Base-by-base conservation (phyloP, 495 filamentous ascomycete species). In the Penicillium atrosanguineum region DNA sequence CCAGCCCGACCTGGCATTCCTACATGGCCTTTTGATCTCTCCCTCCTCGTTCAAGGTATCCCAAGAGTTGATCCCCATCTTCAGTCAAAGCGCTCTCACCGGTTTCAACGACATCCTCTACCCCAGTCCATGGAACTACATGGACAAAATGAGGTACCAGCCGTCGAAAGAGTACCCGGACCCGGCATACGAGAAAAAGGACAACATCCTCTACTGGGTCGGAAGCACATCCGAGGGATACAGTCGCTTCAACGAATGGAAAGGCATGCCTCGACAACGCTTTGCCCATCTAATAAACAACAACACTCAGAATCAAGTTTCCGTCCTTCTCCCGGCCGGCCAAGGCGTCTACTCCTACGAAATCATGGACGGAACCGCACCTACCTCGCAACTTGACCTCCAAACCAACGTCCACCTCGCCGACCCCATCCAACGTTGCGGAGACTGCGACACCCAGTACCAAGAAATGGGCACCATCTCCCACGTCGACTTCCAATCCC, bases 1-100 rank as follows among this genome's bases (percentile, higher is more conserved):
- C 55, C 89, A 95, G 59, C 85, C 89, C 1, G 89, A 95, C 57
- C 75, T 95, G 39, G 80, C 84, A 16, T 75, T 83, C 36, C 75
- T 91, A 3, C 89, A 93, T 58, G 86, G 87, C 36, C 79, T 91
- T 49, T 75, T 88, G 64, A 76, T 87, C 26, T 84, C 78, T 0
- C 81, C 87, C 0, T 76, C 88, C 1, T 77, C 83, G 7, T 78
- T 84, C 50, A 81, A 82, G 40, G 77, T 83, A 1, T 71, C 84
- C 0, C 80, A 84, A 43, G 78, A 85, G 6, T 71, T 92, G 11
- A 56, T 87, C 2, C 89, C 89, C 0, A 68, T 93, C 23, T 93
- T 93, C 72, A 88, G 86, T 51, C 79, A 88, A 55, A 85, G 83
- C 46, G 87, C 89, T 43, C 77, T 84, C 4, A 72, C 77, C 28